Percentiles rank a stretch among this genome's conserved stretches.
phyloP scores from a whole-genome alignment of 352 stramenopile genomes.

The Stramenopiles sp. region DNA sequence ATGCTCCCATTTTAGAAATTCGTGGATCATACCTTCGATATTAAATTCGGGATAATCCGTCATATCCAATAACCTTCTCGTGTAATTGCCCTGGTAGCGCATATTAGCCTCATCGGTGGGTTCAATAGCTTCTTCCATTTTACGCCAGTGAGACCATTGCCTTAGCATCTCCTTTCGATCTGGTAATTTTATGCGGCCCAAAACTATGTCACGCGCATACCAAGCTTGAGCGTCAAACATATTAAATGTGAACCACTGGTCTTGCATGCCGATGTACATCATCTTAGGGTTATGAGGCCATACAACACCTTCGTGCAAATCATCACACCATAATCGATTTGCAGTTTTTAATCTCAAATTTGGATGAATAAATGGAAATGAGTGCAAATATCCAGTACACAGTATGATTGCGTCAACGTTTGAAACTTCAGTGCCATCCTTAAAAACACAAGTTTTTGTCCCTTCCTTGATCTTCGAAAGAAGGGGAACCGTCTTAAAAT shows the following conservation, averaged over 20 bases:
- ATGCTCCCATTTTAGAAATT: neutral
- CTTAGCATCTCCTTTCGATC: neutral
- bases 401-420: constrained; percentile 39
- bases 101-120: neutral
- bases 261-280: neutral
- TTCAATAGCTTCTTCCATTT: neutral
- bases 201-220: neutral
- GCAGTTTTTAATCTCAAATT: neutral
- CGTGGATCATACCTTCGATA: neutral
- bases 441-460: neutral
- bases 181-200: neutral
- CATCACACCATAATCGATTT: neutral
- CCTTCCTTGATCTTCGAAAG: neutral
- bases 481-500: neutral
- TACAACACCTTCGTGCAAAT: neutral
- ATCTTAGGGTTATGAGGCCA: neutral
- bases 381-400: constrained; percentile 47
- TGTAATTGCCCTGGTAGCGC: neutral
- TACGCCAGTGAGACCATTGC: neutral
- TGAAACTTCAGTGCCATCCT: constrained; percentile 23
- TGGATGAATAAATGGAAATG: constrained; percentile 36
- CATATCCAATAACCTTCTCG: neutral
- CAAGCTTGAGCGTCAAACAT: neutral
- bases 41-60: neutral
- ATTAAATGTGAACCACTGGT: neutral